These are phyloP conservation scores for Dendrobium chrysotoxum DNA, from an alignment of 106 monocot species.

Conservation along the genomic window DNA sequence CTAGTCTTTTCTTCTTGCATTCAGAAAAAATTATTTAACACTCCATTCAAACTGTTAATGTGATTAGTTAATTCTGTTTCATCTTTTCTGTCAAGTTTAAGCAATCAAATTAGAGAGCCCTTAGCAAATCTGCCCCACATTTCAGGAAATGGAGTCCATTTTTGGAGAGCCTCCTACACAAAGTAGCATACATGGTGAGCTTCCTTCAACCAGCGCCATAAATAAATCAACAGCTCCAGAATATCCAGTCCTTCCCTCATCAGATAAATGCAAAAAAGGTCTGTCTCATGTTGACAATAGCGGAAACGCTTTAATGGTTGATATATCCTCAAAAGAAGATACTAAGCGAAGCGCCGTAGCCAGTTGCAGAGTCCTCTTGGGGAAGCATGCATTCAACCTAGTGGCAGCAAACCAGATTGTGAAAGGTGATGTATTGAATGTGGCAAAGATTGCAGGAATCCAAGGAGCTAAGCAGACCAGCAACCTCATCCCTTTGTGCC, in stretches of 20 bases:
- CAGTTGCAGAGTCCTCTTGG: conserved; percentile 75
- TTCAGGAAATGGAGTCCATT: conserved; percentile 79
- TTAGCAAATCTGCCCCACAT: not conserved
- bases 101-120: not conserved
- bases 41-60: no score
- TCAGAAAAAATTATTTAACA: no score
- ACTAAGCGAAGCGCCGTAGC: conserved; percentile 68
- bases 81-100: not conserved
- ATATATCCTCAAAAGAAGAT: conserved; percentile 67
- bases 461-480: conserved; percentile 80
- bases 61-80: not conserved
- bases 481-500: conserved; percentile 79
- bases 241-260: not conserved
- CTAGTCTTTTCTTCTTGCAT: no score
- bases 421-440: conserved; percentile 85
- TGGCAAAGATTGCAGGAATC: conserved; percentile 92
- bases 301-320: conserved; percentile 78
- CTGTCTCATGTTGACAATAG: conserved; percentile 52
- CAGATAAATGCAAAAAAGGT: conserved; percentile 11
- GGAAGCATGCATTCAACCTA: conserved; percentile 52
- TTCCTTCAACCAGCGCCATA: conserved; percentile 7
- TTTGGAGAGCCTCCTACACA: conserved; percentile 49
- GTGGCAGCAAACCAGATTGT: conserved; percentile 77
- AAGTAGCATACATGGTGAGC: conserved; percentile 3
- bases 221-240: conserved; percentile 16